Percentiles rank a stretch among this genome's conserved stretches.
These are phyloP conservation scores for Sedum album DNA, from an alignment of 164 flowering plant genomes.

Conservation along the genomic window DNA sequence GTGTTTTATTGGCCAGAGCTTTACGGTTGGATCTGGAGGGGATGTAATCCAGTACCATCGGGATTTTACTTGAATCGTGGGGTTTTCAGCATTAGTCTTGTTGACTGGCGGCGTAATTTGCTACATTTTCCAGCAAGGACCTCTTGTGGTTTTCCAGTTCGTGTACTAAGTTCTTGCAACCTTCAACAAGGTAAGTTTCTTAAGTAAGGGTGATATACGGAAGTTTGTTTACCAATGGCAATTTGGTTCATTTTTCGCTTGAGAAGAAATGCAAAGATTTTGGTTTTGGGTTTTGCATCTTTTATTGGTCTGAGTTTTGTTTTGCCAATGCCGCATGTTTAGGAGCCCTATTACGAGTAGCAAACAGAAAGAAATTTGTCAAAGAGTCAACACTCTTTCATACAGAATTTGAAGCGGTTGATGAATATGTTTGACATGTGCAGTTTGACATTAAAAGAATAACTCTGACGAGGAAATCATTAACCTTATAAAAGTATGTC, in stretches of 20 bases:
- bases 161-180: background rate
- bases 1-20: background rate
- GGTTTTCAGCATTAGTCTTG: background rate
- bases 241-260: background rate
- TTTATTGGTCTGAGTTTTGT: too few species aligned
- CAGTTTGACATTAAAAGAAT: background rate
- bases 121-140: background rate
- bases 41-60: background rate
- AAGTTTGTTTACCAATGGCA: background rate
- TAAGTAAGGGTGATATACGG: background rate
- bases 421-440: background rate
- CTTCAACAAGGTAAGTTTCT: background rate
- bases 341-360: background rate
- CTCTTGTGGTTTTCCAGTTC: background rate
- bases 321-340: too few species aligned
- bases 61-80: background rate
- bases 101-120: slow-evolving; percentile 1
- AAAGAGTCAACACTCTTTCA: background rate
- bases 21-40: background rate
- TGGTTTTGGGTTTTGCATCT: too few species aligned
- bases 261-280: too few species aligned
- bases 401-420: background rate
- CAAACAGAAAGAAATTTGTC: background rate
- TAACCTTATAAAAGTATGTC: slow-evolving; percentile 3
- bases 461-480: slow-evolving; percentile 3